These are phyloP conservation scores for Fomes fomentarius DNA, from an alignment of 1,284 basidiomycete genomes.

Conservation along the genomic window DNA sequence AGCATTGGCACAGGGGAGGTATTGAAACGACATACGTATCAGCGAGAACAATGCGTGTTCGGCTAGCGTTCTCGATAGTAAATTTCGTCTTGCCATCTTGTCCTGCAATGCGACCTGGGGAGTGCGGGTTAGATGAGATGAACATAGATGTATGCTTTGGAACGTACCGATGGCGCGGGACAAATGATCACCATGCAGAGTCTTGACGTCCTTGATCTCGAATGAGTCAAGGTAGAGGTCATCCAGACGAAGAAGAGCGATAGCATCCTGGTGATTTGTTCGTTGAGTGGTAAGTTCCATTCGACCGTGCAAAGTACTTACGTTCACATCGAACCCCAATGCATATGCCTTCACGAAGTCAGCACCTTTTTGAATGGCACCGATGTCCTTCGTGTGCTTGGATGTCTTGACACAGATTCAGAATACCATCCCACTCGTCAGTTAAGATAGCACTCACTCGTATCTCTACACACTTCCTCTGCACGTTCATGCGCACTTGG, in stretches of 20 bases:
- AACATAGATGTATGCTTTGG: too few species aligned
- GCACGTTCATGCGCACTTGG: constrained; percentile 97
- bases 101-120: constrained; percentile 89
- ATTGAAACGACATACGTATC: constrained; percentile 74
- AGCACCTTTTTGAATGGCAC: constrained; percentile 95
- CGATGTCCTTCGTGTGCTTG: constrained; percentile 90
- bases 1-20: constrained; percentile 6
- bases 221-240: constrained; percentile 98
- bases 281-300: neutral
- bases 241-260: constrained; percentile 93
- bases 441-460: constrained; percentile 60
- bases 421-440: constrained; percentile 1
- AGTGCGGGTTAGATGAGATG: neutral
- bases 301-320: constrained; percentile 39
- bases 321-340: constrained; percentile 93
- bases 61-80: constrained; percentile 96
- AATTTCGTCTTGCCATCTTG: constrained; percentile 99
- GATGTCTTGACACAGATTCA: constrained; percentile 70
- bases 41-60: constrained; percentile 95
- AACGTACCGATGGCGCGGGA: constrained; percentile 90
- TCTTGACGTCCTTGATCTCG: constrained; percentile 99
- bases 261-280: constrained; percentile 73
- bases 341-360: constrained; percentile 98
- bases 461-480: constrained; percentile 87
- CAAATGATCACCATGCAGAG: constrained; percentile 95